Percentiles rank a stretch among this genome's conserved stretches.
Evolutionary conservation across 495 filamentous ascomycete genomes (phyloP).

Genomic region (Delitschia confertaspora): DNA sequence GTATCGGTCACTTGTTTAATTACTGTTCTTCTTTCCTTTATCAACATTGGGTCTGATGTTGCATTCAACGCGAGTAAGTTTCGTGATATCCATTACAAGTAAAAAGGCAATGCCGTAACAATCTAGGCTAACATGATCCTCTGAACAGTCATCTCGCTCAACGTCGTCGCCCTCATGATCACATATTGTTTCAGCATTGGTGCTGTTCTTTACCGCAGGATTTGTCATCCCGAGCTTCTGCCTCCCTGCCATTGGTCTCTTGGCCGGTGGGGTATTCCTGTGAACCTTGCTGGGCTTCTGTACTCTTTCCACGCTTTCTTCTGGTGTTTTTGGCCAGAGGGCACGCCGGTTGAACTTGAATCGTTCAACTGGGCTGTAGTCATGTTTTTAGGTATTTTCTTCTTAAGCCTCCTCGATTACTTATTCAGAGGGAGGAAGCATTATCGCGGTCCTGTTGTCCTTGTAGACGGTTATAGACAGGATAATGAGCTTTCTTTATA

Average conservation of each 20-base stretch:
- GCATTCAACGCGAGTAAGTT: slow-evolving; percentile 49
- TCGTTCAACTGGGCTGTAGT: slow-evolving; percentile 31
- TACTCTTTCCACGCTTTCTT: slow-evolving; percentile 31
- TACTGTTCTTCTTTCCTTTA: slow-evolving; percentile 48
- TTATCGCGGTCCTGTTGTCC: slow-evolving; percentile 27
- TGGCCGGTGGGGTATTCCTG: slow-evolving; percentile 24
- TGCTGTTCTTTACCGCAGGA: slow-evolving; percentile 25
- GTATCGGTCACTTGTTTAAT: slow-evolving; percentile 41
- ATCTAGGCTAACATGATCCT: too few species aligned
- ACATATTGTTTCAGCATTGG: slow-evolving; percentile 26
- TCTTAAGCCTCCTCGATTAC: slow-evolving; percentile 20
- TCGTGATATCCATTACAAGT: too few species aligned
- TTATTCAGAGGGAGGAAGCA: slow-evolving; percentile 18
- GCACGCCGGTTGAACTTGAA: slow-evolving; percentile 15
- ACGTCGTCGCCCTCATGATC: slow-evolving; percentile 24
- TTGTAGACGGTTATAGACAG: slow-evolving; percentile 24
- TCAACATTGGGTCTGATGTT: slow-evolving; percentile 51
- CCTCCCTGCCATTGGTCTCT: slow-evolving; percentile 26
- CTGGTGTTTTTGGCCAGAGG: slow-evolving; percentile 33
- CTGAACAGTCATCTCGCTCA: slow-evolving; percentile 39
- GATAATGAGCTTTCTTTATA: too few species aligned
- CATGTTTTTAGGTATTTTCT: slow-evolving; percentile 26
- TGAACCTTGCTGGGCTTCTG: slow-evolving; percentile 26
- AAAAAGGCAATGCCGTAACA: slow-evolving; percentile 23
- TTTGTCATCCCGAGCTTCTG: slow-evolving; percentile 23